Conservation (phyloP, 2,329 filamentous ascomycete genomes). For the Fusarium euwallaceae region DNA sequence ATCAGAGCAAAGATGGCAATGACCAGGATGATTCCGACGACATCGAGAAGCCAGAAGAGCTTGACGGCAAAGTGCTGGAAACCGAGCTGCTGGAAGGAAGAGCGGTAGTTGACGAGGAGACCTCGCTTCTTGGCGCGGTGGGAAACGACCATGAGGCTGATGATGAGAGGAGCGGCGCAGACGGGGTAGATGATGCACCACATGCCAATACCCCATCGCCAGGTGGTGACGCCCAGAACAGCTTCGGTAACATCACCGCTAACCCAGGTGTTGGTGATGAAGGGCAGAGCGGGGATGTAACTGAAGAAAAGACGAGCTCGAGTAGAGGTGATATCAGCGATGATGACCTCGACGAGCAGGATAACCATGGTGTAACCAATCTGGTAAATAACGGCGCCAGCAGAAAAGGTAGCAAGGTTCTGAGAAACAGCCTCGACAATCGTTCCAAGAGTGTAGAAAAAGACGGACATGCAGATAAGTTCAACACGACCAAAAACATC, state of each 20-base stretch:
- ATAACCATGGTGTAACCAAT: conserved; percentile 74
- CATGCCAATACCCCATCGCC: conserved; percentile 76
- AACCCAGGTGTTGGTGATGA: conserved; percentile 75
- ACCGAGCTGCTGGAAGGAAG: conserved; percentile 51
- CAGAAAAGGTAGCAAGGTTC: conserved; percentile 65
- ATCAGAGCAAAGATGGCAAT: conserved; percentile 62
- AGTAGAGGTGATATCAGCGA: conserved; percentile 74
- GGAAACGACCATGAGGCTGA: conserved; percentile 63
- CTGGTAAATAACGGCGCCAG: conserved; percentile 71
- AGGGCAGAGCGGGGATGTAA: conserved; percentile 71
- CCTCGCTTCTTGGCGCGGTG: conserved; percentile 66
- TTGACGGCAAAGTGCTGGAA: conserved; percentile 51
- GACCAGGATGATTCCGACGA: conserved; percentile 60
- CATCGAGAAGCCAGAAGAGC: conserved; percentile 62
- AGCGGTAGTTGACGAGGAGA: conserved; percentile 55
- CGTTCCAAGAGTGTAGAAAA: conserved; percentile 71
- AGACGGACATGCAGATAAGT: conserved; percentile 66
- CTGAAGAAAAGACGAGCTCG: conserved; percentile 74
- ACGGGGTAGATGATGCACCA: conserved; percentile 73
- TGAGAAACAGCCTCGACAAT: conserved; percentile 67
- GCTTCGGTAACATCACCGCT: conserved; percentile 67
- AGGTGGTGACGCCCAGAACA: conserved; percentile 63
- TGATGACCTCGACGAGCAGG: conserved; percentile 73
- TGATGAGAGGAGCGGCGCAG: conserved; percentile 68
- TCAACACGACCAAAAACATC: conserved; percentile 75